Conservation (phyloP, 805 yeast genomes). For the Starmera quercuum region DNA sequence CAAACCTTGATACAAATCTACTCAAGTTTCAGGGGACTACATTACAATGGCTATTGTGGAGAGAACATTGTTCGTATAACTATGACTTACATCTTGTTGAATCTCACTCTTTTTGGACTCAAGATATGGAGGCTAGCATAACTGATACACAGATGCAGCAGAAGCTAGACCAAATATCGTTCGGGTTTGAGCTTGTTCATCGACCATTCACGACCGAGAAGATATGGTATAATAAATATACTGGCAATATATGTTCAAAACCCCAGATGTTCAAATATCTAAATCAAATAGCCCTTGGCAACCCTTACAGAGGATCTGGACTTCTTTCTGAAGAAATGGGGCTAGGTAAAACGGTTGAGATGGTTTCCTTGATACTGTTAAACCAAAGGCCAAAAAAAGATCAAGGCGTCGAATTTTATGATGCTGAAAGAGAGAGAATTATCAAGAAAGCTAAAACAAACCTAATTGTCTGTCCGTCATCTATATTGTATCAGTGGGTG, state of each 20-base stretch:
- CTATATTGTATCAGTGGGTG: slow-evolving; percentile 81
- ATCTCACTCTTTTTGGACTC: slow-evolving; percentile 15
- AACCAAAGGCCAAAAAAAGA: slow-evolving; percentile 43
- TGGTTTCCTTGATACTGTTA: slow-evolving; percentile 53
- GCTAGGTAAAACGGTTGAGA: slow-evolving; percentile 87
- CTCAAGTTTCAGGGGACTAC: slow-evolving; percentile 47
- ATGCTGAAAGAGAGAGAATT: slow-evolving; percentile 9
- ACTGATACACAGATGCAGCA: slow-evolving; percentile 20
- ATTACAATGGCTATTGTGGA: slow-evolving; percentile 46
- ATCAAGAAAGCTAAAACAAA: slow-evolving; percentile 55
- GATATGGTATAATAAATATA: slow-evolving; percentile 43
- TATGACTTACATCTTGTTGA: slow-evolving; percentile 18
- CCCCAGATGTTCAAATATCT: slow-evolving; percentile 23
- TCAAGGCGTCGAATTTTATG: slow-evolving; percentile 1
- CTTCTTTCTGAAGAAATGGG: slow-evolving; percentile 96
- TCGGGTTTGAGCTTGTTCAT: slow-evolving; percentile 42
- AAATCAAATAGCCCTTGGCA: slow-evolving; percentile 13
- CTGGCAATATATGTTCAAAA: slow-evolving; percentile 36
- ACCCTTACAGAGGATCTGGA: too few species aligned
- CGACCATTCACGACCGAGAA: slow-evolving; percentile 1
- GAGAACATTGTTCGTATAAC: slow-evolving; percentile 38
- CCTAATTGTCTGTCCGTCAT: slow-evolving; percentile 76
- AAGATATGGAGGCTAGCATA: slow-evolving; percentile 1
- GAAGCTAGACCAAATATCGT: slow-evolving; percentile 34
- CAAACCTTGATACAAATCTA: slow-evolving; percentile 35